Conservation (phyloP, 1,139 yeast species). For the Pichia sp. region DNA sequence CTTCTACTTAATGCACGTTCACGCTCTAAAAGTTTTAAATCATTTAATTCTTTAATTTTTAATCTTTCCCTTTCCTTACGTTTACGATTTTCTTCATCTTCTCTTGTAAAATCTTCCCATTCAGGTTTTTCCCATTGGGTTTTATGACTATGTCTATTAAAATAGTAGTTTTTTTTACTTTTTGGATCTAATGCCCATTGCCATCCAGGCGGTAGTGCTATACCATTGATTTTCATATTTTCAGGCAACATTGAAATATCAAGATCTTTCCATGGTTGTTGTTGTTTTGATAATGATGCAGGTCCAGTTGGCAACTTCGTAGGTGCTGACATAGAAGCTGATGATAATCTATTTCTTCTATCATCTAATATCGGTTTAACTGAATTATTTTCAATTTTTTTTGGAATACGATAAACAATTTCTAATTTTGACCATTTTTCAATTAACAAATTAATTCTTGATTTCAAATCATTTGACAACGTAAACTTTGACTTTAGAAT, state of each 20-base stretch:
- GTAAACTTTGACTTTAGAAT: constrained; percentile 25
- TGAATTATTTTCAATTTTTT: constrained; percentile 25
- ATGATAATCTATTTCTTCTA: constrained; percentile 30
- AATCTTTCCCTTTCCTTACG: constrained; percentile 25
- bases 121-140: constrained; percentile 59
- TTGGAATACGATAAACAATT: constrained; percentile 81
- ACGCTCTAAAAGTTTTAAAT: constrained; percentile 16
- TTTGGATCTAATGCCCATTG: constrained; percentile 42
- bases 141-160: constrained; percentile 39
- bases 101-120: constrained; percentile 10
- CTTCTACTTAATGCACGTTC: constrained; percentile 21
- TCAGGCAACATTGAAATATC: constrained; percentile 15
- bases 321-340: constrained; percentile 2
- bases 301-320: constrained; percentile 15
- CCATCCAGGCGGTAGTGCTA: constrained; percentile 48
- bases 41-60: constrained; percentile 18
- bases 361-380: constrained; percentile 25
- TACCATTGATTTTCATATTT: constrained; percentile 24
- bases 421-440: constrained; percentile 69
- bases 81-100: constrained; percentile 22
- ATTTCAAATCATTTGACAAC: constrained; percentile 29
- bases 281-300: constrained; percentile 1
- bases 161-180: constrained; percentile 44
- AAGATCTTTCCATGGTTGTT: constrained; percentile 17
- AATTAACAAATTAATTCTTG: constrained; percentile 41